Base-by-base conservation (phyloP, 2,329 filamentous ascomycete species). In the Colletotrichum abscissum region DNA sequence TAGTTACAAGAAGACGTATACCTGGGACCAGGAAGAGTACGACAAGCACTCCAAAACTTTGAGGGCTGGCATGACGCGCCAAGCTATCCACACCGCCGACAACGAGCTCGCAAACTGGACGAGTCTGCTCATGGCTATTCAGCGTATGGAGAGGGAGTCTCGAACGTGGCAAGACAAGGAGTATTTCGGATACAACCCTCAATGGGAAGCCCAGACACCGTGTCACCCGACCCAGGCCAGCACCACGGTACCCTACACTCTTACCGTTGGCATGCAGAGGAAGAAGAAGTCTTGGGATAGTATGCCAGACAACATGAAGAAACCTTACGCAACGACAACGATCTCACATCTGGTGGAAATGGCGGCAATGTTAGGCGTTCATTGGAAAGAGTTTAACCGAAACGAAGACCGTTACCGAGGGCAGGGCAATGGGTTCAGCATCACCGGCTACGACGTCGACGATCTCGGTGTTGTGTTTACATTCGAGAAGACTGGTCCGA, bases 381-480 rank as follows among this genome's bases (percentile, higher is more conserved):
- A 85, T 65, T 86, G 84, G 84, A 85, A 80, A 57, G 78, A 80
- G 2, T 85, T 86, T 42, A 81, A 84, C 28, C 77, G 80, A 1
- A 78, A 77, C 9, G 75, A 77, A 4, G 81, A 84, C 75, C 80
- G 81, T 19, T 79, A 84, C 4, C 80, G 79, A 5, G 82, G 81
- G 0, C 79, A 83, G 26, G 82, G 82, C 6, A 84, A 84, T 64
- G 82, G 82, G 0, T 82, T 79, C 67, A 78, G 81, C 35, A 59
- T 83, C 1, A 77, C 76, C 2, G 81, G 82, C 1, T 78, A 79
- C 1, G 77, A 78, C 11, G 75, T 79, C 2, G 76, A 77, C 24
- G 81, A 82, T 0, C 77, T 86, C 0, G 84, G 84, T 3, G 77
- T 86, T 4, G 81, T 84, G 54, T 84, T 85, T 38, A 79, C 76